Percentiles rank a stretch among this genome's conserved stretches.
Conservation (phyloP, 306 rosid species). For the Vicia villosa region DNA sequence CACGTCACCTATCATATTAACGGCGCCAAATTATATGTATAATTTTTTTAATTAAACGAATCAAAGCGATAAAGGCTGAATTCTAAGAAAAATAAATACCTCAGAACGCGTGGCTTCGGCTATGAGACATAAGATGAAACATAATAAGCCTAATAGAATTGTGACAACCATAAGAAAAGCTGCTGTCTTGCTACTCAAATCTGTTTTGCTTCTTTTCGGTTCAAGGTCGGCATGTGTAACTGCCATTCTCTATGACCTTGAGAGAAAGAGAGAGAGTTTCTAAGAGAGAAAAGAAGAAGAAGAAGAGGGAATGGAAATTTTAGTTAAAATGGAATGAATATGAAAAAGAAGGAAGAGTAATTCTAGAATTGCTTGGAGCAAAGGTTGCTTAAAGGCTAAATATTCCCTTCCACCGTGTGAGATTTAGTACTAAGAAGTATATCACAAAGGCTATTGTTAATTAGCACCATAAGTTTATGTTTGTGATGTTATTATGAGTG, state of each 20-base stretch:
- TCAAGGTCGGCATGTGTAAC: slow-evolving; percentile 90
- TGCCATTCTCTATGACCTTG: slow-evolving; percentile 56
- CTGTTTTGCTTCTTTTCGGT: slow-evolving; percentile 56
- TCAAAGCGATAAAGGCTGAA: not conserved
- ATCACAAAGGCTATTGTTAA: slow-evolving; percentile 39
- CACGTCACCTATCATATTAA: slow-evolving; percentile 55
- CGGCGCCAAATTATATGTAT: not conserved
- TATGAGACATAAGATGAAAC: slow-evolving; percentile 81
- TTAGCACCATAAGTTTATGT: slow-evolving; percentile 42
- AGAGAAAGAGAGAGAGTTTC: slow-evolving; percentile 25
- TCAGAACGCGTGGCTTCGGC: slow-evolving; percentile 93
- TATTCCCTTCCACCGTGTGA: slow-evolving; percentile 63
- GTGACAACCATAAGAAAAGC: slow-evolving; percentile 60
- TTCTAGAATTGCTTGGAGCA: slow-evolving; percentile 75
- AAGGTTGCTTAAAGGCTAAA: slow-evolving; percentile 83
- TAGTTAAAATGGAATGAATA: slow-evolving; percentile 30
- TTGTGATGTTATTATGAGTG: slow-evolving; percentile 28
- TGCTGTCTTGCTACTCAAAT: slow-evolving; percentile 75
- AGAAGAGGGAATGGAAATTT: slow-evolving; percentile 14
- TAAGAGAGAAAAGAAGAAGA: slow-evolving; percentile 2
- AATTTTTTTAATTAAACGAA: not conserved
- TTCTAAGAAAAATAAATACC: slow-evolving; percentile 42
- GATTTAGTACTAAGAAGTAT: slow-evolving; percentile 47
- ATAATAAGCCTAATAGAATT: slow-evolving; percentile 66
- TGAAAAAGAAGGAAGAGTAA: slow-evolving; percentile 37